Evolutionary conservation across 139 green algal genomes (phyloP).

Genomic region (Chlorella sp.): DNA sequence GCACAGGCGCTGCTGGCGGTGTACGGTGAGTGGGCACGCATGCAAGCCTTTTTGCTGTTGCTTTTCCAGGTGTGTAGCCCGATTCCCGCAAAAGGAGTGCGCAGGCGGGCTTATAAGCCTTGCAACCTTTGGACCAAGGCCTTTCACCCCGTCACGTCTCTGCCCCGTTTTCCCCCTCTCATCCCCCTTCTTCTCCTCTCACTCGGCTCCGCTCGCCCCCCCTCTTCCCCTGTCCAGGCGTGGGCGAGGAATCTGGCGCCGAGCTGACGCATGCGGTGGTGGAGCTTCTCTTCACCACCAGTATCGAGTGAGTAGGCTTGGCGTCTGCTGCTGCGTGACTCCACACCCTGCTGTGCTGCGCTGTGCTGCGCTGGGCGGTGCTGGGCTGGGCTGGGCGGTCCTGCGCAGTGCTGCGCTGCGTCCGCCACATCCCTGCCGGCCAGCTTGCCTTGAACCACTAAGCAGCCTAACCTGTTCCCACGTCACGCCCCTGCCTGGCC

Average conservation of each 20-base stretch:
- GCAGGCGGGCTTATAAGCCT: no score
- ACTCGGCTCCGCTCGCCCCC: not conserved
- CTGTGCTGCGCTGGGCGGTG: not conserved
- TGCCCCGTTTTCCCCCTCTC: no score
- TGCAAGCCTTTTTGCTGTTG: no score
- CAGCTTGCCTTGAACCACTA: no score
- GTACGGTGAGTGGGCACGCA: constrained; percentile 46
- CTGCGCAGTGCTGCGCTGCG: not conserved
- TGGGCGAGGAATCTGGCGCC: constrained; percentile 54
- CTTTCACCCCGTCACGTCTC: no score
- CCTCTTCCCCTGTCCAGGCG: constrained; percentile 12
- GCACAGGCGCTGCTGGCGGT: constrained; percentile 76
- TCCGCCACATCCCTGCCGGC: not conserved
- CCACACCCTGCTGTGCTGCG: not conserved
- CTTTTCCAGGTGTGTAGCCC: no score
- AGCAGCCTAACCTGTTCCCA: not conserved
- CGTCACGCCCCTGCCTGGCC: no score
- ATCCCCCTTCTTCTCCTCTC: not conserved
- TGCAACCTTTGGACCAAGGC: no score
- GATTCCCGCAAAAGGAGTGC: no score
- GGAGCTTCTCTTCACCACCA: constrained; percentile 83
- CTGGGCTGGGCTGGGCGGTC: not conserved
- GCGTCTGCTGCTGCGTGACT: not conserved
- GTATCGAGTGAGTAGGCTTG: constrained; percentile 39
- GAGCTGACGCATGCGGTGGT: constrained; percentile 71